Evolutionary conservation across 345 rosid genomes (phyloP).

Genomic region (Linum lewisii): DNA sequence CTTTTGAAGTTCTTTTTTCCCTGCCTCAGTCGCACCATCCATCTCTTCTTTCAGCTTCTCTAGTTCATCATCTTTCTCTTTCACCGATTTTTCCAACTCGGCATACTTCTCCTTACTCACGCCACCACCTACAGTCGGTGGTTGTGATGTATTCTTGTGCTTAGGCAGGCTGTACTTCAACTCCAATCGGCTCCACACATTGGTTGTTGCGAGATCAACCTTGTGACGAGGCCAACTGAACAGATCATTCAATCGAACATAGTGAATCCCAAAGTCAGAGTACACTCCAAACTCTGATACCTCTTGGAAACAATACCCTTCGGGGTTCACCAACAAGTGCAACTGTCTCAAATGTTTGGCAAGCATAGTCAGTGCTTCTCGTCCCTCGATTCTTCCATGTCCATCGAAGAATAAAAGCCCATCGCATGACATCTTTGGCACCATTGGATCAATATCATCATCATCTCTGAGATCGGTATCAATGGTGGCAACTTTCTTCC

Average conservation of each 20-base stretch:
- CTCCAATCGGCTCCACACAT: background rate
- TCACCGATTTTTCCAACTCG: background rate
- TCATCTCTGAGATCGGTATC: background rate
- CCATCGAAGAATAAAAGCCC: background rate
- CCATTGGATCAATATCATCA: background rate
- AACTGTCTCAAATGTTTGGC: background rate
- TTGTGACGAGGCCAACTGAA: slow-evolving; percentile 30
- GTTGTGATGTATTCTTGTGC: background rate
- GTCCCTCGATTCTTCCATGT: background rate
- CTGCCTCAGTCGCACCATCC: background rate
- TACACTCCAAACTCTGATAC: background rate
- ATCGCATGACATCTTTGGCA: background rate
- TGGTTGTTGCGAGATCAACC: background rate
- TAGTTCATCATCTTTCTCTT: background rate
- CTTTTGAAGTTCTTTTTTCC: background rate
- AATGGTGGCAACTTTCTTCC: background rate
- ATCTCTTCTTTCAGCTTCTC: background rate
- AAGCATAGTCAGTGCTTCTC: background rate
- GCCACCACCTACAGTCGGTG: background rate
- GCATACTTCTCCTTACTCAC: background rate
- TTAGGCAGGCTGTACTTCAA: background rate
- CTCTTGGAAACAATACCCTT: background rate
- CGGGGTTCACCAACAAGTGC: background rate
- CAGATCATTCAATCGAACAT: slow-evolving; percentile 14
- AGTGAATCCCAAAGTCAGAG: background rate